A percentile compares a stretch with the other conserved stretches of the same genome.
Evolutionary conservation across 805 yeast genomes (phyloP).

Genomic region (Candida pseudofarinosa): DNA sequence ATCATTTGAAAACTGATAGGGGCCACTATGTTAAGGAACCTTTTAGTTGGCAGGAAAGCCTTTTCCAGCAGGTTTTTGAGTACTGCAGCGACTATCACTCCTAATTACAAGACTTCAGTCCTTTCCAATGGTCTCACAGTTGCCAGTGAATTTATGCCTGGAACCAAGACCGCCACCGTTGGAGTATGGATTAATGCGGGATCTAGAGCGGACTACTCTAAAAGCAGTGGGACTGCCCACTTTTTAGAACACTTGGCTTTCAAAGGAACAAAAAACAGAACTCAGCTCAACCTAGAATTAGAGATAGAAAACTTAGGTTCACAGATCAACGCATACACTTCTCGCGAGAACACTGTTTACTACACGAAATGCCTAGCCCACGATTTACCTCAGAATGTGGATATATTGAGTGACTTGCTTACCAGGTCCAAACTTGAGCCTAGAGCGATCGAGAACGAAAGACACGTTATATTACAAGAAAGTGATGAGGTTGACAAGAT

Average conservation of each 20-base stretch:
- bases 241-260: slow-evolving; percentile 95
- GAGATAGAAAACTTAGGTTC: slow-evolving; percentile 97
- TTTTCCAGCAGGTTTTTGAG: background rate
- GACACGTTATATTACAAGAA: slow-evolving; percentile 94
- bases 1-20: too few species aligned
- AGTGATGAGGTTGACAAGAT: slow-evolving; percentile 96
- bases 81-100: slow-evolving; percentile 11
- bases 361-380: slow-evolving; percentile 82
- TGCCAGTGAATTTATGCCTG: slow-evolving; percentile 85
- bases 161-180: slow-evolving; percentile 90
- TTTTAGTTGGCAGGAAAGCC: background rate
- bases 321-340: slow-evolving; percentile 97
- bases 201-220: slow-evolving; percentile 87
- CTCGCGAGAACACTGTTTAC: slow-evolving; percentile 95
- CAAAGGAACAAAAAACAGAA: slow-evolving; percentile 82
- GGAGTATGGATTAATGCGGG: slow-evolving; percentile 99
- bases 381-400: slow-evolving; percentile 83
- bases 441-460: slow-evolving; percentile 87
- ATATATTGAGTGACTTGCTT: slow-evolving; percentile 83
- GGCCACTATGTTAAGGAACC: background rate
- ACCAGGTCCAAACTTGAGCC: slow-evolving; percentile 81
- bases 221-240: slow-evolving; percentile 93
- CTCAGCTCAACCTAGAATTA: slow-evolving; percentile 79
- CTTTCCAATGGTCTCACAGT: slow-evolving; percentile 91
- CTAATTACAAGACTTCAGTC: slow-evolving; percentile 54